Percentiles rank a stretch among this genome's conserved stretches.
These are phyloP conservation scores for Aspergillus calidoustus DNA, from an alignment of 2,329 filamentous ascomycete species.

Conservation along the genomic window DNA sequence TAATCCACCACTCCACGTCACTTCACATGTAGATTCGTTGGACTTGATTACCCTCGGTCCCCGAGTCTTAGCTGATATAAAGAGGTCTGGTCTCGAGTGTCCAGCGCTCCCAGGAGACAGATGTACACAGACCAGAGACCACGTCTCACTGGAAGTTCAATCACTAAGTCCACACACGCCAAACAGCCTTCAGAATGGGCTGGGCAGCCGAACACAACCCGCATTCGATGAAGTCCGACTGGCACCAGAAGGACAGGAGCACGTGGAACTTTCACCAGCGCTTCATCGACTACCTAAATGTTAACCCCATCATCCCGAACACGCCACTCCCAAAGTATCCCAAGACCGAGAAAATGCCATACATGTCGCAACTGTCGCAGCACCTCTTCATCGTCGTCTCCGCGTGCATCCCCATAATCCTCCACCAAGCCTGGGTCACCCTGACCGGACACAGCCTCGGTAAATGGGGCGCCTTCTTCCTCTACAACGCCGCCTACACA, in stretches of 20 bases:
- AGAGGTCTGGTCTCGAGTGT: background rate
- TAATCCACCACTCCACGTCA: too few species aligned
- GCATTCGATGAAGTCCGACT: background rate
- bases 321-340: background rate
- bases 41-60: background rate
- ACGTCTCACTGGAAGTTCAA: too few species aligned
- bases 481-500: slow-evolving; percentile 4
- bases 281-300: background rate
- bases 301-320: background rate
- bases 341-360: slow-evolving; percentile 7
- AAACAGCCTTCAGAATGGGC: background rate
- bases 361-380: background rate
- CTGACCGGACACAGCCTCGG: background rate
- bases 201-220: background rate
- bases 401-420: background rate
- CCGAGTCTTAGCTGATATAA: too few species aligned
- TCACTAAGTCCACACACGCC: background rate
- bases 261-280: background rate
- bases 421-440: slow-evolving; percentile 1
- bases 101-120: background rate
- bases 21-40: too few species aligned
- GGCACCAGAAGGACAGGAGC: background rate
- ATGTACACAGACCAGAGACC: background rate
- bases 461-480: background rate
- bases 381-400: slow-evolving; percentile 2